Conservation (phyloP, 805 yeast genomes). For the Nakazawaea molendinolei region DNA sequence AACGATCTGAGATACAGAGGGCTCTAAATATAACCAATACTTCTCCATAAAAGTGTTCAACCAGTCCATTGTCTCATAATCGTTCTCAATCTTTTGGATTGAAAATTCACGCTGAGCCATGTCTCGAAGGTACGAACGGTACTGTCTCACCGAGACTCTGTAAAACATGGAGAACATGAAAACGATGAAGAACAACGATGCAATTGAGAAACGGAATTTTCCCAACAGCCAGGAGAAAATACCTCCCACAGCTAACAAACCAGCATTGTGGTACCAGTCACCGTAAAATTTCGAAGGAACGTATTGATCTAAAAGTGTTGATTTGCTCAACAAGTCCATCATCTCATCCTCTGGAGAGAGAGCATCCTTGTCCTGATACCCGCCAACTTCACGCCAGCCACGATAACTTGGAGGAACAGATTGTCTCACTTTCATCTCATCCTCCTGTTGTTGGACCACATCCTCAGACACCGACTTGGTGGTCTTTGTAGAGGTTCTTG, state of each 20-base stretch:
- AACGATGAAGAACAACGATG: constrained; percentile 73
- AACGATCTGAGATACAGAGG: constrained; percentile 78
- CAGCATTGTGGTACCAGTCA: constrained; percentile 95
- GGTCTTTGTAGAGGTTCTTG: constrained; percentile 2
- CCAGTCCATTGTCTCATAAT: constrained; percentile 96
- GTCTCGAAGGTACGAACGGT: constrained; percentile 69
- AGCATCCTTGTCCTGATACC: constrained; percentile 68
- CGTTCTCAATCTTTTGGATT: constrained; percentile 74
- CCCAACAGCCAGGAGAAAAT: constrained; percentile 76
- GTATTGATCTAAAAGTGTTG: constrained; percentile 69
- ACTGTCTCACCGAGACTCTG: constrained; percentile 76
- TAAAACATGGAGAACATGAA: constrained; percentile 60
- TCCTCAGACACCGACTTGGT: constrained; percentile 6
- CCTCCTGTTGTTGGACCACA: constrained; percentile 6
- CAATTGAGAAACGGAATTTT: constrained; percentile 65
- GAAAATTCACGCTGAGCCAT: constrained; percentile 83
- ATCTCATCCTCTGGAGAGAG: constrained; percentile 65
- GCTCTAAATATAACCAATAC: constrained; percentile 90
- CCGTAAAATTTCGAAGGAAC: constrained; percentile 77
- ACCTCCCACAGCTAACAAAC: constrained; percentile 58
- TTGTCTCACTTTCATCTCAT: constrained; percentile 27
- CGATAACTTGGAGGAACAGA: constrained; percentile 63
- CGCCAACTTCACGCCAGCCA: constrained; percentile 94
- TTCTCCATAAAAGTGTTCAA: constrained; percentile 80
- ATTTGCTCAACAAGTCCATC: constrained; percentile 59